Evolutionary conservation across 2,329 filamentous ascomycete genomes (phyloP), one percentile per base, ranked within the genome.

Genomic region (Botrytis hyacinthi): DNA sequence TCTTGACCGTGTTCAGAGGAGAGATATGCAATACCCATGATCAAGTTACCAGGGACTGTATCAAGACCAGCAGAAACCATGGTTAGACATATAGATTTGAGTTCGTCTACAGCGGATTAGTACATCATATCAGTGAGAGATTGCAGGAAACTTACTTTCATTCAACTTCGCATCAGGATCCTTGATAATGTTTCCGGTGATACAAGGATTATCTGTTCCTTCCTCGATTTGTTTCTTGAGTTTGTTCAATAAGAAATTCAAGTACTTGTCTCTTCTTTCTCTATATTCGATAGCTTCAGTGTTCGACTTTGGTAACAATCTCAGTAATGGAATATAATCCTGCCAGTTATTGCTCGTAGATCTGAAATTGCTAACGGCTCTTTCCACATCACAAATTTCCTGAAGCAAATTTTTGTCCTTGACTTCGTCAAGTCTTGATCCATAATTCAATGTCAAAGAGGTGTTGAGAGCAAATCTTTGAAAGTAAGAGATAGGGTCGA

Each of bases 271-370:
- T 70, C 93, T 86, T 32, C 93, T 86, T n/a, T 84, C 83, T 54
- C 92, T 87, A 82, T 90, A 93, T 74, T 90, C 88, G 12, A 87
- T 83, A 0, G 92, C 91, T 67, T 89, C 86, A 4, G 85, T 84
- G 78, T 89, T 93, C 76, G 86, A 86, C 46, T 85, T 88, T 3
- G 90, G 87, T 76, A 89, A 86, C 3, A 94, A 81, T 42, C 93
- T 86, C 74, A 96, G 80, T 8, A 95, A 78, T 0, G 93, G 92
- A n/a, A 96, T 88, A 77, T 95, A 95, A 79, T 96, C 93, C 79
- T 93, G 91, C 89, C 92, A 93, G 80, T 95, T 95, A 80, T 94
- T 93, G 78, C 91, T 93, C 0, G 92, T 95, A 40, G 89, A 92
- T 66, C 93, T 85, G 79, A 95, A 92, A 78, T 93, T 93, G 71